Evolutionary conservation across 1,284 basidiomycete genomes (phyloP), one percentile per base, ranked within the genome.

Genomic region (Meira miltonrushii): DNA sequence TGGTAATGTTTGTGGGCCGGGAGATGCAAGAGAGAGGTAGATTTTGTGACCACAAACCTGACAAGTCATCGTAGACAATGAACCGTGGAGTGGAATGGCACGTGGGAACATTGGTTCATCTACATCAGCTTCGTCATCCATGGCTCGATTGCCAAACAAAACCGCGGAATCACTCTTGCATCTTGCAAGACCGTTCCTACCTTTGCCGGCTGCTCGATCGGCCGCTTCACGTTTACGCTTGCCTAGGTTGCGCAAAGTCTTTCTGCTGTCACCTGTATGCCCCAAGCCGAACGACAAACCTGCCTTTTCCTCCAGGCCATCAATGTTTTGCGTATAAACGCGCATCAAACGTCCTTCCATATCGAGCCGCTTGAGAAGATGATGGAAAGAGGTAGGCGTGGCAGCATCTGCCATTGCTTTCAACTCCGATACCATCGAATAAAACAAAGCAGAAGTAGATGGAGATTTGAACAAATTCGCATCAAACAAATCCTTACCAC

Each of bases 251-350:
- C 68, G 46, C 2, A 66, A 58, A 10, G 68, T 69, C 49, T 52
- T 60, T 15, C 64, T 67, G 13, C 66, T 66, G 38, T 69, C 68
- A 19, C 64, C 63, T 2, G 55, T 61, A 37, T 63, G 59, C 12
- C 74, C 74, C 2, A 78, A 63, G 7, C 77, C 77, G 43, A 96
- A 76, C 13, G 70, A 63, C 21, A 79, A 82, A 0, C 92, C 93
- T 1, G 85, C 85, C 57, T 84, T 83, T 68, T 87, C 87, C 78
- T 96, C 93, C 19, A 96, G 81, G 6, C 90, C 92, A 79, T 96
- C 93, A 54, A 96, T 92, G 75, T 95, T 96, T 79, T 95, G 92
- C 0, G 93, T 95, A 78, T 96, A 96, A 2, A 87, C 89, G 55
- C 92, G 85, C 33, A 94, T 79, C 0, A 97, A 81, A 73, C 88